Evolutionary conservation across 2,329 filamentous ascomycete species (phyloP), one percentile per base, ranked within the genome.

Genomic region (Achaetomium macrosporum): DNA sequence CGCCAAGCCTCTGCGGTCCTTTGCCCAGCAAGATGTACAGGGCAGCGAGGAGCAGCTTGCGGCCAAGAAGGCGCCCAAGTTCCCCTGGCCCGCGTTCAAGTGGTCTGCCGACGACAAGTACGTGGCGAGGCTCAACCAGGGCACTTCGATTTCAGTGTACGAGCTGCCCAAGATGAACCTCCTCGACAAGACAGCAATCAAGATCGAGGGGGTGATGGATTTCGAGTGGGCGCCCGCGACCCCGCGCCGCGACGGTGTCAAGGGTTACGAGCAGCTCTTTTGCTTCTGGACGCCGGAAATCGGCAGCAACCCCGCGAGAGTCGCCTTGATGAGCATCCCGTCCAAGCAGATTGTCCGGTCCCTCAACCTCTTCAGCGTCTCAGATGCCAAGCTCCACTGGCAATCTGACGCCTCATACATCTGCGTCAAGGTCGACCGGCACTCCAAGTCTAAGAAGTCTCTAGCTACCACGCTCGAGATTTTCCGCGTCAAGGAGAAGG

Each of bases 221-320:
- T 99, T 99, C 67, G 93, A 99, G 70, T 99, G 93, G 93, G 89
- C 90, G 0, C 93, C 93, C 15, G 83, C 90, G 16, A 88, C 83
- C 12, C 84, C 88, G 11, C 83, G 84, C 66, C 85, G 92, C 56
- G 90, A 96, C 2, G 85, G 90, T 50, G 73, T 95, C 72, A 96
- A 95, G 79, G 82, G 77, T 6, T 95, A 96, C 70, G 93, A 99
- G 75, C 93, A 97, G 70, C 82, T 99, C 5, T 85, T 99, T 73
- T 95, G 88, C 76, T 99, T 91, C 83, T 99, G 93, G 93, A 97
- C 93, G 19, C 93, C 93, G 45, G 93, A 99, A 72, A 89, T 97
- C 59, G 92, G 91, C 68, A 96, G 90, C 78, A 97, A 96, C 74
- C 95, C 93, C 40, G 93, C 93, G 64, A 95, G 95, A 77, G 93